Base-by-base conservation (phyloP, 176 grass and related monocot genomes). In the Triticum turgidum region DNA sequence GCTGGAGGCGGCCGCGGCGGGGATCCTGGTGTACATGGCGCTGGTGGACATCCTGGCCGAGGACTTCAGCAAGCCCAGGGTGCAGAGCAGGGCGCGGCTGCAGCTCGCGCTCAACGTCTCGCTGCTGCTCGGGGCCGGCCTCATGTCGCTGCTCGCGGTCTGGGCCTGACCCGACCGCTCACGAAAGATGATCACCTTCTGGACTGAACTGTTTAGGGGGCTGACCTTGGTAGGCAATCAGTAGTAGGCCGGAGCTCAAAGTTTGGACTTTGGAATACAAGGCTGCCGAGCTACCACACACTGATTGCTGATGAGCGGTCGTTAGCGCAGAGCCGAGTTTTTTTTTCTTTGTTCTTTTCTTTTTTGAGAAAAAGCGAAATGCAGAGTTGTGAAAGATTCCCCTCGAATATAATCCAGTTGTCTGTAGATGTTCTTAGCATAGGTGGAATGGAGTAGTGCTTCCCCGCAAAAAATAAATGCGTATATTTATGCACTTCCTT, bases 1-100 rank as follows among this genome's bases (percentile, higher is more conserved):
- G 4, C 77, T 98, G 0, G 64, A 95, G 64, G 86, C 93, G 2
- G 85, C 74, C 0, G 79, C 93, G 0, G 93, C 95, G 0, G 93
- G 95, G 79, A 98, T 98, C 41, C 82, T 93, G 29, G 62, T 93
- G 13, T 98, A 95, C 69, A 98, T 95, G 93, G 86, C 90, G 1
- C 85, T 95, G 6, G 93, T 92, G 11, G 90, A 95, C 72, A 78
- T 95, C 42, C 88, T 95, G 3, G 90, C 86, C 3, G 88, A 90
- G 86, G 93, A 95, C 34, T 92, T 95, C 69, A 82, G 65, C 81
- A 93, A 83, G 49, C 61, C 67, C 10, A 75, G 42, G 30, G 95
- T 93, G 63, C 95, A 95, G 82, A 91, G 77, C 45, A 89, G 80
- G 2, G 80, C 37, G 10, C 80, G 59, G 1, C 73, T 98, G 71